Base-by-base conservation (phyloP, 768 basidiomycete species). In the Hericium rajendrae region DNA sequence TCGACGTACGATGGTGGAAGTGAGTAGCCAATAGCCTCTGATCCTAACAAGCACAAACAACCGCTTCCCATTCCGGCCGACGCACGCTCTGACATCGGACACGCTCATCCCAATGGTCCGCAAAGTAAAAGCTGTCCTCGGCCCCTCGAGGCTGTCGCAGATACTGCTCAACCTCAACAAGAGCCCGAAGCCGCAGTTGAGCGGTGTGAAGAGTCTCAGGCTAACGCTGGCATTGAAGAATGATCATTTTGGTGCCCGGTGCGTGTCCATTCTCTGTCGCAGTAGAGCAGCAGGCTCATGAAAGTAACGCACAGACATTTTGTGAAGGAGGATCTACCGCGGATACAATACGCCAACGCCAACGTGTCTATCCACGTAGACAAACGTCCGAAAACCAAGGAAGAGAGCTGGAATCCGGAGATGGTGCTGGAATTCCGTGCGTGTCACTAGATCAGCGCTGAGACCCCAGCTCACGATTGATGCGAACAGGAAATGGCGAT, bases 231-330 rank as follows among this genome's bases (percentile, higher is more conserved):
- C 85, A 2, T 72, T 73, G 37, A 73, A 74, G 64, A 86, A 88
- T 65, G 84, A 86, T 68, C 85, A 89, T 67, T 86, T 83, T 66
- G 86, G 86, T 61, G 85, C 86, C 26, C 77, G 85, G 88, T 88
- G 55, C 62, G 80, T 59, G 24, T 18, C 15, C 20, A 37, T 8
- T 51, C 9, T 2, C 46, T 26, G 26, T 26, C 6, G 37, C 38
- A 18, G 22, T 3, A 18, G 22, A 20, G 11, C 13, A 16, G 18
- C 22, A 9, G 50, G 24, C 57, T 54, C 49, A 24, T 46, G 18
- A 48, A 54, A 52, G 28, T 40, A 39, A 22, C 10, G 6, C 26
- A 10, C 57, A 89, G 90, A 48, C 83, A 89, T 73, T 91, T 92
- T 61, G 77, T 86, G 40, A 88, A 86, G 66, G 83, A 91, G 41